Evolutionary conservation across 129 eudicot genomes (phyloP), one percentile per base, ranked within the genome.

Genomic region (Arctium minus): DNA sequence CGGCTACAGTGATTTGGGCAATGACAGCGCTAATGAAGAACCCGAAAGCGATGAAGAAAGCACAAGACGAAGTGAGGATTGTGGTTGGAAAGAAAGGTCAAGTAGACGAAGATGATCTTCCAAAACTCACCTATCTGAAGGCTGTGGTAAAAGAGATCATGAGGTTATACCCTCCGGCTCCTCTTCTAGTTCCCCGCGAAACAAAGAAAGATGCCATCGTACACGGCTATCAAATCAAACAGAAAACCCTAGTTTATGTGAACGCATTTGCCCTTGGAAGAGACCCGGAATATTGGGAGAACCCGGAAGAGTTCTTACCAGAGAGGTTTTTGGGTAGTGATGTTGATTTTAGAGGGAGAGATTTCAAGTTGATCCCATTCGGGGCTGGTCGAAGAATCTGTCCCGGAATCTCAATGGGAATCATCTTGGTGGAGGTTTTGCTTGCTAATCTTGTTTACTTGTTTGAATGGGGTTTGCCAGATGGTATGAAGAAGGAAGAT

Each of bases 351-450:
- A 81, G 46, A 62, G 88, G 83, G 42, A 75, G 81, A n/a, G 73
- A 37, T 83, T 83, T 76, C 56, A 27, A 69, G 56, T 37, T 76
- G 9, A 76, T 83, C 22, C 86, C 86, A 0, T 83, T 83, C 22
- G 86, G 86, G 7, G 76, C 81, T 4, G 85, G 85, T 5, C 44
- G 85, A 30, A 75, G 88, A 75, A 79, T 73, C 3, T 85, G 88
- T 13, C 81, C 81, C 0, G 84, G 77, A 44, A 81, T 74, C 15
- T 11, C 31, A 3, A 38, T 81, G 73, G 85, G 80, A 22, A 42
- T 15, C 31, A 44, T 76, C 1, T 74, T 33, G 5, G 32, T 74
- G n/a, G 85, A 81, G 64, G 75, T 81, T 33, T 31, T 37, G 67
- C 72, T 76, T 37, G 74, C 72, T 36, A 76, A 76, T 70, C 77